phyloP scores from a whole-genome alignment of 2,329 filamentous ascomycete species.

The Trichocomaceae sp. region DNA sequence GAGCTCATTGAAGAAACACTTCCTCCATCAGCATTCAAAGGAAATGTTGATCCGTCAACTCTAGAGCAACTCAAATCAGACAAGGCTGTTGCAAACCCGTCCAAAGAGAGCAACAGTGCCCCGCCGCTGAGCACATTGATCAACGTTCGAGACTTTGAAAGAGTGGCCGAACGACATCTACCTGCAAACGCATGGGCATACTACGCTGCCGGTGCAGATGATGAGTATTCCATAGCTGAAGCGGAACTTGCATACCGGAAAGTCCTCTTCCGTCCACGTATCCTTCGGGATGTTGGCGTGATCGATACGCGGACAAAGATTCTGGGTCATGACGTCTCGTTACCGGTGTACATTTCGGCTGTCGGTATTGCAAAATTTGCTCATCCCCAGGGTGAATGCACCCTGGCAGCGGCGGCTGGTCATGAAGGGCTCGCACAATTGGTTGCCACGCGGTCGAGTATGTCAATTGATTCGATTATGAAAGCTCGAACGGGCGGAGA shows the following conservation, averaged over 20 bases:
- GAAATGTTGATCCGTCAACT: conserved; percentile 13
- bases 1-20: conserved; percentile 26
- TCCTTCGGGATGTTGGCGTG: conserved; percentile 34
- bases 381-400: conserved; percentile 39
- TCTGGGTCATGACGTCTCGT: conserved; percentile 25
- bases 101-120: neutral
- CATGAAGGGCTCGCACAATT: conserved; percentile 32
- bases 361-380: conserved; percentile 40
- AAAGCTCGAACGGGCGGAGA: conserved; percentile 17
- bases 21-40: conserved; percentile 20
- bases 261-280: conserved; percentile 44
- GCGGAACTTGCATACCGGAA: conserved; percentile 40
- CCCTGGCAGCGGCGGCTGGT: conserved; percentile 36
- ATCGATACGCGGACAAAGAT: conserved; percentile 33
- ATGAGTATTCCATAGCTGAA: conserved; percentile 41
- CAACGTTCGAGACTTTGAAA: conserved; percentile 35
- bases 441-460: conserved; percentile 34
- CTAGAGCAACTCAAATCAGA: conserved; percentile 17
- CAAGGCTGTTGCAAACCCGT: neutral
- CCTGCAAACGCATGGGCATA: conserved; percentile 31
- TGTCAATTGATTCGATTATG: conserved; percentile 35
- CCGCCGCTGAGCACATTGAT: conserved; percentile 29
- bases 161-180: conserved; percentile 26
- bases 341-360: conserved; percentile 39
- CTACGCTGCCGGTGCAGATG: conserved; percentile 47